These are phyloP conservation scores for Cymbidium sinense DNA, from an alignment of 106 monocot species.

Conservation along the genomic window DNA sequence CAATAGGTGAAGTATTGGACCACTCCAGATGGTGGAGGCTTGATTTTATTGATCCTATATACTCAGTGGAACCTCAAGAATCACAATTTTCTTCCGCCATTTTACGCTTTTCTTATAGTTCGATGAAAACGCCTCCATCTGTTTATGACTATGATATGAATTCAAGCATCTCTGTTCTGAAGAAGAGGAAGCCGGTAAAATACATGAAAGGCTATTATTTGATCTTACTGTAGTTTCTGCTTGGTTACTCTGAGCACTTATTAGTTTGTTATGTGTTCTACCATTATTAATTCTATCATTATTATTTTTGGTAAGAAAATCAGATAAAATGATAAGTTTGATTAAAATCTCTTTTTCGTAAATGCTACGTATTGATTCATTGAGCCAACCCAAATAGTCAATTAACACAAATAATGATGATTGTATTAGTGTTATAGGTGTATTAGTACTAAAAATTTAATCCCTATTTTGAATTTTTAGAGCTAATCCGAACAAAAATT, in stretches of 20 bases:
- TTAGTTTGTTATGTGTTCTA: background rate
- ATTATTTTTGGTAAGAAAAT: background rate
- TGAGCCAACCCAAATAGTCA: too few species aligned
- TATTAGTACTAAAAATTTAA: too few species aligned
- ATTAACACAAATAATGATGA: too few species aligned
- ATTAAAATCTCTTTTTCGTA: too few species aligned
- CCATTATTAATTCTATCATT: too few species aligned
- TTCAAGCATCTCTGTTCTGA: slow-evolving; percentile 42
- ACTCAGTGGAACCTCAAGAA: slow-evolving; percentile 44
- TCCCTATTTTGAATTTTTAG: too few species aligned
- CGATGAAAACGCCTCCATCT: too few species aligned
- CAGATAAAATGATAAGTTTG: background rate
- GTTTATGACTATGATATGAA: slow-evolving; percentile 70
- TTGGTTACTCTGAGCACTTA: background rate
- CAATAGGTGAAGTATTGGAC: slow-evolving; percentile 27
- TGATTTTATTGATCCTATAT: slow-evolving; percentile 56
- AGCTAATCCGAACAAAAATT: too few species aligned
- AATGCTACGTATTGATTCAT: too few species aligned
- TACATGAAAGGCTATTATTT: background rate
- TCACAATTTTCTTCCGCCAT: slow-evolving; percentile 52
- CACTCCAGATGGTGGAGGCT: slow-evolving; percentile 34
- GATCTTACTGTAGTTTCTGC: background rate
- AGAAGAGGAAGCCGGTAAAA: slow-evolving; percentile 56
- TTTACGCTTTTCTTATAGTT: too few species aligned
- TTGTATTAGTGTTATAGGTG: too few species aligned